Evolutionary conservation across 2,329 filamentous ascomycete species (phyloP).

Genomic region (Onygena corvina): DNA sequence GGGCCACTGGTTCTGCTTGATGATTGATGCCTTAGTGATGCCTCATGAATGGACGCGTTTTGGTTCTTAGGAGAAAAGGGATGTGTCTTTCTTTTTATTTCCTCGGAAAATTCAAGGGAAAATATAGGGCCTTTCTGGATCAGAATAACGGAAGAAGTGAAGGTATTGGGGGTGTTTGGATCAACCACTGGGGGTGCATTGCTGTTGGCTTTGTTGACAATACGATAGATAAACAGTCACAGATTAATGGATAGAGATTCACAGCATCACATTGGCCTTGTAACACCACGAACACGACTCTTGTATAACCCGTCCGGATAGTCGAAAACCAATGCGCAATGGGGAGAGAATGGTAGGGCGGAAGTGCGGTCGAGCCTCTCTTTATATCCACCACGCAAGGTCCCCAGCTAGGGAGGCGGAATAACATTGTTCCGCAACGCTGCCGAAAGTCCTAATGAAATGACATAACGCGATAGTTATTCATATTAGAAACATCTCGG

Average conservation of each 20-base stretch:
- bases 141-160: background rate
- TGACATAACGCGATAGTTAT: too few relatives aligned
- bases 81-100: background rate
- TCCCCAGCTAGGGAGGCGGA: background rate
- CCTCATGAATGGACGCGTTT: too few relatives aligned
- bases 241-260: background rate
- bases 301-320: too few relatives aligned
- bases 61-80: background rate
- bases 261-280: background rate
- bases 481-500: too few relatives aligned
- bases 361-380: background rate
- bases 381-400: background rate
- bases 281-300: background rate
- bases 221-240: background rate
- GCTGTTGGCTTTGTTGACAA: background rate
- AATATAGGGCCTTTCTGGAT: background rate
- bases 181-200: background rate
- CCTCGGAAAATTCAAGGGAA: background rate
- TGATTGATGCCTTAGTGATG: too few relatives aligned
- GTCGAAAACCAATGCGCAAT: background rate
- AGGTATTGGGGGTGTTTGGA: slow-evolving; percentile 3
- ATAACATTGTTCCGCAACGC: background rate
- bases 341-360: background rate
- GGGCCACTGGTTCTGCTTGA: slow-evolving; percentile 1
- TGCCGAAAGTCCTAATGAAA: too few relatives aligned